A percentile compares a stretch with the other conserved stretches of the same genome.
Evolutionary conservation across 1,284 basidiomycete genomes (phyloP).

Genomic region (Bondarzewia mesenterica): DNA sequence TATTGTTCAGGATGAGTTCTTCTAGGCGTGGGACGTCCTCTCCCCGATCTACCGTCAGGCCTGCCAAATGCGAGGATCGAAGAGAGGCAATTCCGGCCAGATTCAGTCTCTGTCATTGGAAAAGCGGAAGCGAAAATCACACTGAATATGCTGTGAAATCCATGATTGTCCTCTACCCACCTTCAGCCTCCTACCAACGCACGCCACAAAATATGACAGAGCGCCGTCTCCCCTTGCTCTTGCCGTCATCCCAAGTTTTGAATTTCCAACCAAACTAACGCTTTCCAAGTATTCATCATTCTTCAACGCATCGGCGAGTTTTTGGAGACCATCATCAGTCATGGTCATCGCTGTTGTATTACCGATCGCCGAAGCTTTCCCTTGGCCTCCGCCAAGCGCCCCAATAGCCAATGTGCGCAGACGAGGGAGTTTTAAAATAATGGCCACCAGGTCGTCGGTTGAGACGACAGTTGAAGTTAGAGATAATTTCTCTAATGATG

Average conservation of each 20-base stretch:
- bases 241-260: conserved; percentile 40
- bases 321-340: conserved; percentile 39
- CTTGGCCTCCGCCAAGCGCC: conserved; percentile 45
- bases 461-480: conserved; percentile 49
- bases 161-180: conserved; percentile 21
- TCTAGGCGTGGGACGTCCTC: conserved; percentile 28
- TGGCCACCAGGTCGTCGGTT: conserved; percentile 29
- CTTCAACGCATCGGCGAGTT: conserved; percentile 35
- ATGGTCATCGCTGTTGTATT: conserved; percentile 47
- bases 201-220: conserved; percentile 37
- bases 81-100: conserved; percentile 44
- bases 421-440: conserved; percentile 30
- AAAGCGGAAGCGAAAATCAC: conserved; percentile 2
- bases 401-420: conserved; percentile 49
- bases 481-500: conserved; percentile 46
- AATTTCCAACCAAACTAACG: conserved; percentile 55
- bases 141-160: not conserved
- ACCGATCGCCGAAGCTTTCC: conserved; percentile 33
- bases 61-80: conserved; percentile 43
- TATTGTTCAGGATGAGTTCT: conserved; percentile 51
- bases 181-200: conserved; percentile 53
- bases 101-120: conserved; percentile 44
- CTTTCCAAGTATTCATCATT: conserved; percentile 33
- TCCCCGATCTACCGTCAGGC: conserved; percentile 28
- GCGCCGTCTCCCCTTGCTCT: conserved; percentile 22